Conservation (phyloP, 345 rosid genomes). For the Jatropha curcas region DNA sequence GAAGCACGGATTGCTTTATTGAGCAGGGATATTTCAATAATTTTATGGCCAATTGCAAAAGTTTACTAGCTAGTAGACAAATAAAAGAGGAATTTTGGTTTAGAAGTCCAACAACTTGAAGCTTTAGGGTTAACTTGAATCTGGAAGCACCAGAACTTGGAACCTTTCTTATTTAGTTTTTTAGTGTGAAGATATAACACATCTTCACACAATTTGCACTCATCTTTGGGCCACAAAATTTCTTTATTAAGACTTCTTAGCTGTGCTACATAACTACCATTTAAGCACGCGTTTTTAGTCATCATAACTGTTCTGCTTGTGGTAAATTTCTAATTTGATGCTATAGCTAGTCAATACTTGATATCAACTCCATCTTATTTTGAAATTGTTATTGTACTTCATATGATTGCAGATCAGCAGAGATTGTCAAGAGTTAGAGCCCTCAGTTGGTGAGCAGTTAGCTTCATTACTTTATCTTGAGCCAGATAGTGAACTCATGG, state of each 20-base stretch:
- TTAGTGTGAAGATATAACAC: no score
- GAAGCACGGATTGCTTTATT: neutral
- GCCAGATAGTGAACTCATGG: slow-evolving; percentile 99
- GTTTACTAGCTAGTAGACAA: neutral
- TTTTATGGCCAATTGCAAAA: no score
- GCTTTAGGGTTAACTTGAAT: neutral
- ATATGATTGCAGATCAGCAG: slow-evolving; percentile 77
- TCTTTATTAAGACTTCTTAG: neutral
- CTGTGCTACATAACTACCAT: neutral
- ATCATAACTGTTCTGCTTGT: neutral
- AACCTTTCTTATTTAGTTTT: no score
- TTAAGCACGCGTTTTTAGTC: neutral
- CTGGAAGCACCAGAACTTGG: neutral
- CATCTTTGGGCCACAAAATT: neutral
- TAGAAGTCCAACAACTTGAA: neutral
- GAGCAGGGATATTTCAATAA: no score
- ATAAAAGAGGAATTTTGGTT: neutral
- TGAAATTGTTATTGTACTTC: slow-evolving; percentile 23
- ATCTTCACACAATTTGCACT: neutral
- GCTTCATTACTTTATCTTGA: slow-evolving; percentile 91
- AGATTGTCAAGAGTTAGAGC: slow-evolving; percentile 98
- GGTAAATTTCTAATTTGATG: neutral
- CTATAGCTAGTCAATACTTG: slow-evolving; percentile 3
- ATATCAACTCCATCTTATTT: slow-evolving; percentile 13
- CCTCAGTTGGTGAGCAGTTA: slow-evolving; percentile 89